Conservation (phyloP, 2,329 filamentous ascomycete genomes). For the Cladosporium sp. region DNA sequence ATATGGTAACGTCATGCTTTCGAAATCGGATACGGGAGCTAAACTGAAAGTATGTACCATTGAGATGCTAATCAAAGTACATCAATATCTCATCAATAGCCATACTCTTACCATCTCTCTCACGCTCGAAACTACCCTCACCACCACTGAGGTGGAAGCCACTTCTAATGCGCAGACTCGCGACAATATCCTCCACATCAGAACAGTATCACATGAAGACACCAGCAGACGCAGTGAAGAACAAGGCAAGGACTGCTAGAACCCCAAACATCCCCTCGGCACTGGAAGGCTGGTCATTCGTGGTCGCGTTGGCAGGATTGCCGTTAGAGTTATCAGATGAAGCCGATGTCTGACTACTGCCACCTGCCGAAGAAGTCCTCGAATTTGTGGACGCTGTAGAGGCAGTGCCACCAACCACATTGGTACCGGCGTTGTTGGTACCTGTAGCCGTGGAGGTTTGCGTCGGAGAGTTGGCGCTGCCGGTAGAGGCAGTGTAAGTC, state of each 20-base stretch:
- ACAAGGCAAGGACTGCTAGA: background rate
- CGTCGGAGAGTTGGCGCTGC: background rate
- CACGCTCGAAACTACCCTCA: too few relatives aligned
- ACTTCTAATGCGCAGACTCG: too few relatives aligned
- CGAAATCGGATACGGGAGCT: background rate
- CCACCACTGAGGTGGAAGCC: background rate
- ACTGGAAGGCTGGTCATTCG: background rate
- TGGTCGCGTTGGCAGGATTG: background rate
- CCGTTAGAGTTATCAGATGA: background rate
- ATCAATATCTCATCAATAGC: background rate
- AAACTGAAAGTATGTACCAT: background rate
- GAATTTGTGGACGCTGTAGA: background rate
- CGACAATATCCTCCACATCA: background rate
- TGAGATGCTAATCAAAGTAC: background rate
- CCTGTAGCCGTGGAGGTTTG: background rate
- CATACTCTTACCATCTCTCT: too few relatives aligned
- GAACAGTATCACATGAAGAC: background rate
- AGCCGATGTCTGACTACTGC: background rate
- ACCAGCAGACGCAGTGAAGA: background rate
- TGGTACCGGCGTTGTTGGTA: background rate
- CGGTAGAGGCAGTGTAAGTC: background rate
- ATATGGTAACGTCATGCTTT: background rate
- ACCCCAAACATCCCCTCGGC: background rate
- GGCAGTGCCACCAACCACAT: background rate
- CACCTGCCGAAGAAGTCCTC: slow-evolving; percentile 1